Percentiles rank a stretch among this genome's conserved stretches.
Evolutionary conservation across 23 red algal species (phyloP).

Genomic region (Gracilaria gracilis): DNA sequence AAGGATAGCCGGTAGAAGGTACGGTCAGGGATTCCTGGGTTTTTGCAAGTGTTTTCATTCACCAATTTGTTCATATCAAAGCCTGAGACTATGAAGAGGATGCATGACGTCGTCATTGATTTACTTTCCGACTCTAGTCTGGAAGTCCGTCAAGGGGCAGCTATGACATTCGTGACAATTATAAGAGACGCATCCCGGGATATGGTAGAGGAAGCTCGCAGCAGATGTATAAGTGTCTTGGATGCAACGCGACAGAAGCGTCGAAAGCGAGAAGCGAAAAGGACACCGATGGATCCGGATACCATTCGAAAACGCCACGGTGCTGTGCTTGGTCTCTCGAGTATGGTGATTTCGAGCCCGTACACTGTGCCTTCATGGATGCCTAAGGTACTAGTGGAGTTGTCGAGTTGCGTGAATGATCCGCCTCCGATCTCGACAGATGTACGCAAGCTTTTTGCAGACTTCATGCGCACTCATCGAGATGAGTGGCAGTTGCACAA

Average conservation of each 20-base stretch:
- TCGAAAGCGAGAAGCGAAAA: constrained; percentile 38
- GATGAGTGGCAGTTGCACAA: constrained; percentile 89
- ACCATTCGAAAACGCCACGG: constrained; percentile 68
- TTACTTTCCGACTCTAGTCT: constrained; percentile 74
- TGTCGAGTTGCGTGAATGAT: constrained; percentile 87
- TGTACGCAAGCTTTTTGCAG: constrained; percentile 82
- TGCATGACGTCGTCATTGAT: constrained; percentile 60
- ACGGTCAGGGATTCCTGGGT: constrained; percentile 58
- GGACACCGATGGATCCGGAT: constrained; percentile 35
- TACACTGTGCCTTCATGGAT: constrained; percentile 84
- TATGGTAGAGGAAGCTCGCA: constrained; percentile 51
- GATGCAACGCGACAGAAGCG: constrained; percentile 44
- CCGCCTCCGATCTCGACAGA: constrained; percentile 79
- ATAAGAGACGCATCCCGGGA: constrained; percentile 62
- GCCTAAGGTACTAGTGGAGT: constrained; percentile 77
- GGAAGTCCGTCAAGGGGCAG: constrained; percentile 90
- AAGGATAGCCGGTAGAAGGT: constrained; percentile 63
- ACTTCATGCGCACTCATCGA: constrained; percentile 93
- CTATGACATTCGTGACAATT: constrained; percentile 76
- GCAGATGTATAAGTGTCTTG: constrained; percentile 36
- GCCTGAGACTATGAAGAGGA: constrained; percentile 7
- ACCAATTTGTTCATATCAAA: constrained; percentile 44
- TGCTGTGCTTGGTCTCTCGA: constrained; percentile 76
- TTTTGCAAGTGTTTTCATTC: constrained; percentile 80
- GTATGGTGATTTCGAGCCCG: constrained; percentile 82